Percentiles rank a stretch among this genome's conserved stretches.
These are phyloP conservation scores for Cylindrotheca closterium DNA, from an alignment of 108 stramenopile species.

Conservation along the genomic window DNA sequence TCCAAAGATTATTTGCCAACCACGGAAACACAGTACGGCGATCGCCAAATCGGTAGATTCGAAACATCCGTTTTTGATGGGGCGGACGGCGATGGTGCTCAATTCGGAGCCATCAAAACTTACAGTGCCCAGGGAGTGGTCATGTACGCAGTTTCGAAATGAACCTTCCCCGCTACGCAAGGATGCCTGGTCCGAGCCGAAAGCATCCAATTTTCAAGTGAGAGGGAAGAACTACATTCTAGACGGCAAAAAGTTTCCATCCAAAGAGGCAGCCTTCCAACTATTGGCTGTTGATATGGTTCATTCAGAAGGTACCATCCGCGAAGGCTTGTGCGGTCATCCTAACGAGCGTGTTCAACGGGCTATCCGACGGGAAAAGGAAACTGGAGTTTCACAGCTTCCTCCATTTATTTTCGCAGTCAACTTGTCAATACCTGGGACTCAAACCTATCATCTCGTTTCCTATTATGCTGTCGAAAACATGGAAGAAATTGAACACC, in stretches of 20 bases:
- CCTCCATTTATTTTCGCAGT: conserved; percentile 77
- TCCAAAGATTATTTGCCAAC: conserved; percentile 8
- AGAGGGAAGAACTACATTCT: conserved; percentile 75
- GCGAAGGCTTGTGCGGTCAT: conserved; percentile 78
- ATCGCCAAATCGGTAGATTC: conserved; percentile 8
- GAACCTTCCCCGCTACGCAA: conserved; percentile 31
- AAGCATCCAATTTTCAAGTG: conserved; percentile 72
- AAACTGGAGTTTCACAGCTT: conserved; percentile 44
- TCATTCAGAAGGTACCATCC: conserved; percentile 52
- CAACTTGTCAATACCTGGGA: conserved; percentile 70
- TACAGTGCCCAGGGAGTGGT: conserved; percentile 12
- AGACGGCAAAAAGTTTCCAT: conserved; percentile 64
- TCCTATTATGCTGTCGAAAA: conserved; percentile 79
- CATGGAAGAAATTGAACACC: conserved; percentile 38
- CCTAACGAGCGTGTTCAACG: conserved; percentile 82
- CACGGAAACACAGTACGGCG: conserved; percentile 11
- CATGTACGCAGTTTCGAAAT: conserved; percentile 6
- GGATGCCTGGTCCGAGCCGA: conserved; percentile 78
- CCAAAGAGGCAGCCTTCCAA: conserved; percentile 69
- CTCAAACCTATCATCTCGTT: conserved; percentile 62
- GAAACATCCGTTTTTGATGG: conserved; percentile 11
- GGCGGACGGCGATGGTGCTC: conserved; percentile 1
- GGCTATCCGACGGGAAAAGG: conserved; percentile 51
- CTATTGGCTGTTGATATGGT: conserved; percentile 84
- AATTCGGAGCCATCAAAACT: not conserved